phyloP scores from a whole-genome alignment of 352 stramenopile species.

The Globisporangium cederbergense region DNA sequence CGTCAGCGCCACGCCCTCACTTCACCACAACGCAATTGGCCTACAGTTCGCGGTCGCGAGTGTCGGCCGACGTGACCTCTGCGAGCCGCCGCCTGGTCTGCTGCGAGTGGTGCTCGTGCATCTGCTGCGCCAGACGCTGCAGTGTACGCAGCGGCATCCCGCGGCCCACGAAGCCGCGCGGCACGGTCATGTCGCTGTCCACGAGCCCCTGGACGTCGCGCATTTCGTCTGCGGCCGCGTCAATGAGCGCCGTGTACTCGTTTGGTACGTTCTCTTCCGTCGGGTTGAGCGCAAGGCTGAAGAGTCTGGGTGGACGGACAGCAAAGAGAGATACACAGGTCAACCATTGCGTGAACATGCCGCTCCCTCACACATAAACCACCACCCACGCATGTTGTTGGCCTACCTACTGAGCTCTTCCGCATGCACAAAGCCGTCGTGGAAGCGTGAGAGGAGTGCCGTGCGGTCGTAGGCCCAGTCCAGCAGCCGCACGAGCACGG shows the following conservation, averaged over 20 bases:
- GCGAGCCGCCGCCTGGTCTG: slow-evolving; percentile 19
- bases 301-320: slow-evolving; percentile 26
- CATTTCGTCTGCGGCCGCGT: slow-evolving; percentile 29
- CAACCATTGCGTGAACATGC: background rate
- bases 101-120: slow-evolving; percentile 37
- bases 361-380: background rate
- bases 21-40: background rate
- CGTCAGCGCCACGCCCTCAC: background rate
- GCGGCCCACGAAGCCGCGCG: slow-evolving; percentile 51
- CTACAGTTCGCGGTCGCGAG: slow-evolving; percentile 28
- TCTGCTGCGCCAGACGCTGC: slow-evolving; percentile 29
- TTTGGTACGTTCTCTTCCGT: slow-evolving; percentile 40
- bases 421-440: slow-evolving; percentile 47
- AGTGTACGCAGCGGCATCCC: slow-evolving; percentile 50
- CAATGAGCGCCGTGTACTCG: slow-evolving; percentile 38
- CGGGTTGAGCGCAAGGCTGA: slow-evolving; percentile 57
- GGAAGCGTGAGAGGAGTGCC: slow-evolving; percentile 29
- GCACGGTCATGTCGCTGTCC: slow-evolving; percentile 40
- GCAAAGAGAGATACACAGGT: background rate
- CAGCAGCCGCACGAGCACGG: slow-evolving; percentile 46
- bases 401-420: slow-evolving; percentile 32
- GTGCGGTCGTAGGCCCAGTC: slow-evolving; percentile 65
- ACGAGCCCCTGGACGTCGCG: slow-evolving; percentile 42
- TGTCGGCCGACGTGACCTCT: slow-evolving; percentile 2
- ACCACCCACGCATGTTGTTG: background rate